phyloP scores from a whole-genome alignment of 176 grass and related monocot species.

The Panicum miliaceum region DNA sequence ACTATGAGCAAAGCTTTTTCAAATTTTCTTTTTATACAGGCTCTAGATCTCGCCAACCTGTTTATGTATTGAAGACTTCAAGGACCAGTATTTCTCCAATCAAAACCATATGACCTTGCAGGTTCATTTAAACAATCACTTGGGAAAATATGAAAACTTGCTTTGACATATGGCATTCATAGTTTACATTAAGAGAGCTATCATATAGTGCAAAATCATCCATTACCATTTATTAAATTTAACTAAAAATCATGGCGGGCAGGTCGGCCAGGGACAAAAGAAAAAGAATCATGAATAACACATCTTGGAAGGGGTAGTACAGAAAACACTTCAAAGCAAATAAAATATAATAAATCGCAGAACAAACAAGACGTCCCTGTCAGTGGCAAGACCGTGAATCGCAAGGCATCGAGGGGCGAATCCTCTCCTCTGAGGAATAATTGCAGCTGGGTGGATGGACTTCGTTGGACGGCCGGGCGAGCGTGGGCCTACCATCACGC shows the following conservation, averaged over 20 bases:
- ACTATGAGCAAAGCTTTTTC: background rate
- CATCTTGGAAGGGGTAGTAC: background rate
- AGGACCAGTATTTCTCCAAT: background rate
- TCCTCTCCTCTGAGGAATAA: conserved; percentile 29
- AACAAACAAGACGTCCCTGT: conserved; percentile 5
- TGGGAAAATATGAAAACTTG: background rate
- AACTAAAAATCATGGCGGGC: background rate
- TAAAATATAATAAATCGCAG: background rate
- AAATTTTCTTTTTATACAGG: background rate
- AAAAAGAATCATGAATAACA: background rate
- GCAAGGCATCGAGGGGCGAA: conserved; percentile 30
- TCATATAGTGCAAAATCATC: background rate
- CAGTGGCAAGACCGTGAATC: conserved; percentile 39
- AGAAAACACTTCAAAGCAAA: background rate
- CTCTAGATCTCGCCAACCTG: too few species aligned
- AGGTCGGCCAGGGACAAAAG: conserved; percentile 12
- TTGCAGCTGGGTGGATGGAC: conserved; percentile 47
- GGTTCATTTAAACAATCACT: background rate
- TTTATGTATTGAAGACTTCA: too few species aligned
- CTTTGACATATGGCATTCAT: background rate
- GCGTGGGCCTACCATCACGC: background rate
- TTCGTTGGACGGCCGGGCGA: conserved; percentile 42
- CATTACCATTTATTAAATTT: background rate
- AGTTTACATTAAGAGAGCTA: background rate
- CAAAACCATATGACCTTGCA: background rate